A percentile compares a stretch with the other conserved stretches of the same genome.
Conservation (phyloP, 2,329 filamentous ascomycete genomes). For the Colletotrichum sp. region DNA sequence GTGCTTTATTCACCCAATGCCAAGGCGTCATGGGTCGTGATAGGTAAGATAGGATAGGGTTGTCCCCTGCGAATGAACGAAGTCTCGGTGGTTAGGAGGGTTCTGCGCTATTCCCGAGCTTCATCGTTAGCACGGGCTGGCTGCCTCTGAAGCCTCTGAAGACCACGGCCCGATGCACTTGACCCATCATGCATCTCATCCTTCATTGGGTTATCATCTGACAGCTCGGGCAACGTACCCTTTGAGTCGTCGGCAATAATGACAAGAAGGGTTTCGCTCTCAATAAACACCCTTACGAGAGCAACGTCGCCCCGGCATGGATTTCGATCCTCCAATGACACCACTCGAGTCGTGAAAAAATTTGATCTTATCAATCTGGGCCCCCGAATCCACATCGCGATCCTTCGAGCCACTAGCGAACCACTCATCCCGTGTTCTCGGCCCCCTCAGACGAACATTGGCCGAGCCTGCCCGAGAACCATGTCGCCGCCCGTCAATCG, state of each 20-base stretch:
- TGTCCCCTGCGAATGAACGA: neutral
- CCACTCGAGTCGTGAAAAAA: neutral
- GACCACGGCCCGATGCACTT: neutral
- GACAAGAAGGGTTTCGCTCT: neutral
- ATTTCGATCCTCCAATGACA: neutral
- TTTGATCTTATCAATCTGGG: slow-evolving; percentile 12
- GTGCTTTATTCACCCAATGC: neutral
- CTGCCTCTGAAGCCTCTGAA: neutral
- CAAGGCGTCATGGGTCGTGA: neutral
- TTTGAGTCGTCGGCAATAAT: neutral
- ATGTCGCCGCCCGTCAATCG: neutral
- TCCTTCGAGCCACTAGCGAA: neutral
- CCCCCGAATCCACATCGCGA: neutral
- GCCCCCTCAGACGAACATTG: neutral
- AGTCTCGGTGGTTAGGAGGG: neutral
- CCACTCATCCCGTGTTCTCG: neutral
- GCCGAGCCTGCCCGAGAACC: neutral
- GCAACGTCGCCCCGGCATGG: neutral
- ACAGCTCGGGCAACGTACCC: neutral
- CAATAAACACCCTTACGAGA: neutral
- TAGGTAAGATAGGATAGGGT: neutral
- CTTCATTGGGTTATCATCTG: neutral
- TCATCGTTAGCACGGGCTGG: neutral
- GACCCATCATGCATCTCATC: neutral
- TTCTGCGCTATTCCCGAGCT: neutral